Percentiles rank a stretch among this genome's conserved stretches.
Evolutionary conservation across 1,284 basidiomycete species (phyloP).

Genomic region (Sanguinoderma infundibulare): DNA sequence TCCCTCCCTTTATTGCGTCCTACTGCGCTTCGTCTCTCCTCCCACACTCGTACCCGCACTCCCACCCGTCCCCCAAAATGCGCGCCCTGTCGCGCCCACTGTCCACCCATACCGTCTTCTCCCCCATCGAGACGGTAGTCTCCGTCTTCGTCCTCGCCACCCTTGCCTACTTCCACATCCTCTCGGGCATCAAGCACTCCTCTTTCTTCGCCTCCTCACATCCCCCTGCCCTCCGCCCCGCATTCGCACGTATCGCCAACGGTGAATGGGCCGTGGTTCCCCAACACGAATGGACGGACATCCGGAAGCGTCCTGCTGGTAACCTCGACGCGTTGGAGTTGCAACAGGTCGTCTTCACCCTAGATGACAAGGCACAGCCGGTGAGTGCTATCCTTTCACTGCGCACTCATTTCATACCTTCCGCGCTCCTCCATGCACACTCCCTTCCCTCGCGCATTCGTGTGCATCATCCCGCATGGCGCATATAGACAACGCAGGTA

Average conservation of each 20-base stretch:
- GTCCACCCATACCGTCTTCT: conserved; percentile 67
- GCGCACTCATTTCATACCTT: neutral
- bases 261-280: conserved; percentile 60
- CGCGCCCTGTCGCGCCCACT: conserved; percentile 62
- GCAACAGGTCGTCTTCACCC: conserved; percentile 66
- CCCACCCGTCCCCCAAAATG: conserved; percentile 39
- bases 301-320: conserved; percentile 36
- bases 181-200: conserved; percentile 83
- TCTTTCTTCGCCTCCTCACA: conserved; percentile 64
- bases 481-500: conserved; percentile 19
- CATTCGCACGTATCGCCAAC: conserved; percentile 55
- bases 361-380: conserved; percentile 44
- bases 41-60: neutral
- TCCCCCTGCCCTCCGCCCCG: conserved; percentile 51
- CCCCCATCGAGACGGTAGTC: conserved; percentile 86
- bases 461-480: neutral
- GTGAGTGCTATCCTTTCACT: conserved; percentile 33
- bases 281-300: conserved; percentile 53
- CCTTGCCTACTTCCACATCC: conserved; percentile 90
- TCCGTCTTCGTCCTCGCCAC: conserved; percentile 87
- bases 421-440: neutral
- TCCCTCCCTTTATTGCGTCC: conserved; percentile 23
- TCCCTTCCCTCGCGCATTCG: neutral
- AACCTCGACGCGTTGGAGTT: conserved; percentile 55
- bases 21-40: conserved; percentile 4